Evolutionary conservation across 1,284 basidiomycete genomes (phyloP).

Genomic region (Trichosporon sp.): DNA sequence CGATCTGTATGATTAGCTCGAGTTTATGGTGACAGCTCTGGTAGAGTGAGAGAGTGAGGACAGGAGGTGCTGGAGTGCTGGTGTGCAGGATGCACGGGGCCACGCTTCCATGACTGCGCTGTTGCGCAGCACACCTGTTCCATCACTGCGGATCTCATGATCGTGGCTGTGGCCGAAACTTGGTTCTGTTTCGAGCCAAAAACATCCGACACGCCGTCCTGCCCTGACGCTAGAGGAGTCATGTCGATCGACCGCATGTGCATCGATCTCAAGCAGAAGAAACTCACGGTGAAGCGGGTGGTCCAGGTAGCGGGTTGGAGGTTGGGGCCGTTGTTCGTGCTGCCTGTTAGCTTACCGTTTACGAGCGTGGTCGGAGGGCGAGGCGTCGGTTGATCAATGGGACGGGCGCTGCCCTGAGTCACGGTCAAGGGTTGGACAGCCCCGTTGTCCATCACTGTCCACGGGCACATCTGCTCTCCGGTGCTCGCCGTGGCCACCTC

Average conservation of each 20-base stretch:
- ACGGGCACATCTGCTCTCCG: too few relatives aligned
- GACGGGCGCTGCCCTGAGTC: background rate
- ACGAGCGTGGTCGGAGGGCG: too few relatives aligned
- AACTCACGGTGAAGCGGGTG: conserved; percentile 50
- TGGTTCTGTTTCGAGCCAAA: background rate
- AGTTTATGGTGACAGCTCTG: background rate
- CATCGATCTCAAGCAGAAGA: background rate
- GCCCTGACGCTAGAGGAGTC: background rate
- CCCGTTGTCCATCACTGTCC: too few relatives aligned
- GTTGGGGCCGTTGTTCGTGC: conserved; percentile 17
- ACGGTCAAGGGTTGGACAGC: too few relatives aligned
- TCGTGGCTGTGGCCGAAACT: background rate
- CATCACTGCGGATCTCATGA: background rate
- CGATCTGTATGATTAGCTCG: conserved; percentile 35
- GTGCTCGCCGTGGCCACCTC: too few relatives aligned
- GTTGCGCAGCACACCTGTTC: background rate
- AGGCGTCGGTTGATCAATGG: background rate
- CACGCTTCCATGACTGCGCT: background rate
- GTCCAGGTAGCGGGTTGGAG: conserved; percentile 50
- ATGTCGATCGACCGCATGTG: background rate
- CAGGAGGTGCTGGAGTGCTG: too few relatives aligned
- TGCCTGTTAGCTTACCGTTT: background rate
- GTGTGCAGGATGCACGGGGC: background rate
- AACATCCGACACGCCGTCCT: background rate
- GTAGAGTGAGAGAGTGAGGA: background rate